phyloP scores from a whole-genome alignment of 805 yeast species.

The Komagataella ulmi region DNA sequence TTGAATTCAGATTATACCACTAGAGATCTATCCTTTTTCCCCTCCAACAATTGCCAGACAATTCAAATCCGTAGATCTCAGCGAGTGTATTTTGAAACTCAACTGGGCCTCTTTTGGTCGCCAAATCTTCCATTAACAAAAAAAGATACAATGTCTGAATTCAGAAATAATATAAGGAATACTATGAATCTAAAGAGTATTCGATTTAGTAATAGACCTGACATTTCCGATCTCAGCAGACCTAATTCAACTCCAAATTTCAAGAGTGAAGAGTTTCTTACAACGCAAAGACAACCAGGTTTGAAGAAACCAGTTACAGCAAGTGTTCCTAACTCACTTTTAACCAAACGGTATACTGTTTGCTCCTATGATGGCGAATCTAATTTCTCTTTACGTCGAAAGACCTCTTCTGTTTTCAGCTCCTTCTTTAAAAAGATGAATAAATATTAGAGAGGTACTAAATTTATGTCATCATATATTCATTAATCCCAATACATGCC shows the following conservation, averaged over 20 bases:
- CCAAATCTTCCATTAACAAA: slow-evolving; percentile 5
- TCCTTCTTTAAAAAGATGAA: neutral
- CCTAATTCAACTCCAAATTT: neutral
- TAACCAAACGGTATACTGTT: neutral
- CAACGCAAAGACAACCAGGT: neutral
- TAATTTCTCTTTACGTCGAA: neutral
- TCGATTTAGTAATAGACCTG: neutral
- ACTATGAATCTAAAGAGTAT: neutral
- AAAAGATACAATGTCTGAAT: neutral
- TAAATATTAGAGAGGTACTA: neutral
- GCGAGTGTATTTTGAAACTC: neutral
- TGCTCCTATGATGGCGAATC: neutral
- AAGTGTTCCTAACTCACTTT: neutral
- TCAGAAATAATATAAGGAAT: neutral
- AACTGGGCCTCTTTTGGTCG: neutral
- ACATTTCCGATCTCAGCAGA: neutral
- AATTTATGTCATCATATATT: neutral
- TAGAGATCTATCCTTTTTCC: slow-evolving; percentile 53
- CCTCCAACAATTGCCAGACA: slow-evolving; percentile 45
- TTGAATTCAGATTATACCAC: slow-evolving; percentile 44
- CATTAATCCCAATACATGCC: slow-evolving; percentile 47
- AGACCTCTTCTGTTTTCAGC: neutral
- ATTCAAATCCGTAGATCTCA: neutral
- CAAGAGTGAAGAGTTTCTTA: neutral
- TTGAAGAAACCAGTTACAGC: neutral